phyloP scores from a whole-genome alignment of 495 filamentous ascomycete species.

The Aspergillus mulundensis region DNA sequence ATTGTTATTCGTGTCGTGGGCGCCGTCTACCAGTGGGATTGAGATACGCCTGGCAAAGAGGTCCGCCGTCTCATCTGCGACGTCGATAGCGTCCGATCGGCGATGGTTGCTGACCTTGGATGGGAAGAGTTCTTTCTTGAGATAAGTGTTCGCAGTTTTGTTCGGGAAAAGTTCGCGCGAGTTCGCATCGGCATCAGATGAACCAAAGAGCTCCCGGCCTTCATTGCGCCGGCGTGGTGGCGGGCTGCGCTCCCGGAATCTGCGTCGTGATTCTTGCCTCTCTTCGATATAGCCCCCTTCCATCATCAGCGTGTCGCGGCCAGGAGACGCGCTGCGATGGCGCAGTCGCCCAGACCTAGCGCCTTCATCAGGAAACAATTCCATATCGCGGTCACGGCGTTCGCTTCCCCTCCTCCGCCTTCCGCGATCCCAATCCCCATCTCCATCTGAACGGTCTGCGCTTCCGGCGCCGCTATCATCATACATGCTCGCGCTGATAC shows the following conservation, averaged over 20 bases:
- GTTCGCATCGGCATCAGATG: slow-evolving; percentile 18
- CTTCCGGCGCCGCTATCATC: slow-evolving; percentile 50
- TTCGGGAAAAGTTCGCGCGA: slow-evolving; percentile 48
- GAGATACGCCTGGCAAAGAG: slow-evolving; percentile 51
- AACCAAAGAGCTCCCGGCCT: slow-evolving; percentile 46
- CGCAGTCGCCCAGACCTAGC: slow-evolving; percentile 45
- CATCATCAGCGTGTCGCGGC: slow-evolving; percentile 58
- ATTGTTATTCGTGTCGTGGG: slow-evolving; percentile 22
- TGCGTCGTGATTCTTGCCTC: slow-evolving; percentile 25
- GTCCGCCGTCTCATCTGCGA: slow-evolving; percentile 58
- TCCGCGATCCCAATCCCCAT: slow-evolving; percentile 26
- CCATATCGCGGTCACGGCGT: slow-evolving; percentile 18
- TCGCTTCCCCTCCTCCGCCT: slow-evolving; percentile 24
- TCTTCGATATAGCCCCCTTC: slow-evolving; percentile 49
- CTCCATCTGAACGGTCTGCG: slow-evolving; percentile 30
- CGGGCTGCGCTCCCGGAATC: slow-evolving; percentile 44
- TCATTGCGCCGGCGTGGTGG: slow-evolving; percentile 29
- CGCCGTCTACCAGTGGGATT: slow-evolving; percentile 49
- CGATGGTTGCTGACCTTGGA: slow-evolving; percentile 59
- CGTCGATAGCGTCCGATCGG: slow-evolving; percentile 61
- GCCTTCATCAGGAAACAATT: slow-evolving; percentile 49
- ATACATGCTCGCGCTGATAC: slow-evolving; percentile 72
- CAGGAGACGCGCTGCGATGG: slow-evolving; percentile 70
- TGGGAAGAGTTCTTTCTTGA: slow-evolving; percentile 69
- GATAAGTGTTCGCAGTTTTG: slow-evolving; percentile 40